Percentiles rank a stretch among this genome's conserved stretches.
Conservation (phyloP, 495 filamentous ascomycete species). For the Trichoderma parareesei region DNA sequence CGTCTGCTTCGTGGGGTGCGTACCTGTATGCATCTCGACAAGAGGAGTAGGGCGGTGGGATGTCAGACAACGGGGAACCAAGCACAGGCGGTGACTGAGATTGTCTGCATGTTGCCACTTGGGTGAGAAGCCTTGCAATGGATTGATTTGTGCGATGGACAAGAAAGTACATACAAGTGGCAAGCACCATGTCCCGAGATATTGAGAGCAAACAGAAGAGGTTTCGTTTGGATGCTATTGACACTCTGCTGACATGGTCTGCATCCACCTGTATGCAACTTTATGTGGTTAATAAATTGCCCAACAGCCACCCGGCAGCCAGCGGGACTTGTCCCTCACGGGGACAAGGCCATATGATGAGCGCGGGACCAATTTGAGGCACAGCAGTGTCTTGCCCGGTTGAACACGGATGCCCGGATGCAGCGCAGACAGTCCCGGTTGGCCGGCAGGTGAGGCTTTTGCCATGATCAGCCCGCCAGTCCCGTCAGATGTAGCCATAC, state of each 20-base stretch:
- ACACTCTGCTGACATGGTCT: background rate
- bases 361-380: no score
- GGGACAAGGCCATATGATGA: no score
- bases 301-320: background rate
- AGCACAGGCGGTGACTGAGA: no score
- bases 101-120: no score
- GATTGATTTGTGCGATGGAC: no score
- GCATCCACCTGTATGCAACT: background rate
- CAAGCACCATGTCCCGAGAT: background rate
- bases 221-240: background rate
- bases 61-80: no score
- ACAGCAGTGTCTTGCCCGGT: no score
- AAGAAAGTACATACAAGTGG: background rate
- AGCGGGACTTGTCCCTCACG: background rate
- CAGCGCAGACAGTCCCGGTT: no score
- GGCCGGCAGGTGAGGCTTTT: background rate
- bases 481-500: background rate
- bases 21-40: no score
- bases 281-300: background rate
- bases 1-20: background rate
- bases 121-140: no score
- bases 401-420: no score
- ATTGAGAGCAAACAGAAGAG: background rate
- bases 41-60: no score
- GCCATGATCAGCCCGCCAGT: background rate